These are phyloP conservation scores for Mesotaenium endlicherianum DNA, from an alignment of 139 green algal genomes.

Conservation along the genomic window DNA sequence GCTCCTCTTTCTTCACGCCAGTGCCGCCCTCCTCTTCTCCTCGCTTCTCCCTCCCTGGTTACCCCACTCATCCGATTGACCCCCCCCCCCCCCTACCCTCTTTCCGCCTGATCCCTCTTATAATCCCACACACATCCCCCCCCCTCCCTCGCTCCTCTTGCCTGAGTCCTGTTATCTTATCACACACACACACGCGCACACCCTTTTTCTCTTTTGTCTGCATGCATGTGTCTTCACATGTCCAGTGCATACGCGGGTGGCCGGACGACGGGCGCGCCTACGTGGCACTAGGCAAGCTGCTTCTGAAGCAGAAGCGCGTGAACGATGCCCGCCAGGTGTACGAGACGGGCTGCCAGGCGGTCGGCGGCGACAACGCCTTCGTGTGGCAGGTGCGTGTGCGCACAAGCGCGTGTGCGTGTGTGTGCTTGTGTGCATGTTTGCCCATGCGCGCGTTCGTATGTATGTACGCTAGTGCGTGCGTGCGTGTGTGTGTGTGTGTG, in stretches of 20 bases:
- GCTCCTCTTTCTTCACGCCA: too few relatives aligned
- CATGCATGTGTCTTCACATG: neutral
- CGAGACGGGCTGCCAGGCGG: slow-evolving; percentile 76
- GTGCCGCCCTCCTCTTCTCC: too few relatives aligned
- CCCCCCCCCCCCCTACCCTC: too few relatives aligned
- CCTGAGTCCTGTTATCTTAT: neutral
- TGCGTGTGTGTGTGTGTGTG: too few relatives aligned
- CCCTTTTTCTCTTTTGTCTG: neutral
- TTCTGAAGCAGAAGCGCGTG: slow-evolving; percentile 67
- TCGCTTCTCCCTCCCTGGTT: too few relatives aligned
- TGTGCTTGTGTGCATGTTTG: neutral
- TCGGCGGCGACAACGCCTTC: slow-evolving; percentile 78
- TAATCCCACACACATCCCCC: neutral
- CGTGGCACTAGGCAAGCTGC: slow-evolving; percentile 82
- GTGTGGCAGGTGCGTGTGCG: slow-evolving; percentile 83
- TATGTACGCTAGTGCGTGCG: too few relatives aligned
- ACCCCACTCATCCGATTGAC: too few relatives aligned
- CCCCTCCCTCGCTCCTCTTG: neutral
- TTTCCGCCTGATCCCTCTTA: neutral
- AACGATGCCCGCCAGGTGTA: slow-evolving; percentile 86
- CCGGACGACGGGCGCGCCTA: slow-evolving; percentile 80
- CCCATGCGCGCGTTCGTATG: too few relatives aligned
- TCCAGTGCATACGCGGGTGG: slow-evolving; percentile 54
- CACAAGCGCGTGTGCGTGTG: too few relatives aligned
- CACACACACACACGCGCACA: neutral